phyloP scores from a whole-genome alignment of 1,284 basidiomycete species.

The Porogramme epimiltina region DNA sequence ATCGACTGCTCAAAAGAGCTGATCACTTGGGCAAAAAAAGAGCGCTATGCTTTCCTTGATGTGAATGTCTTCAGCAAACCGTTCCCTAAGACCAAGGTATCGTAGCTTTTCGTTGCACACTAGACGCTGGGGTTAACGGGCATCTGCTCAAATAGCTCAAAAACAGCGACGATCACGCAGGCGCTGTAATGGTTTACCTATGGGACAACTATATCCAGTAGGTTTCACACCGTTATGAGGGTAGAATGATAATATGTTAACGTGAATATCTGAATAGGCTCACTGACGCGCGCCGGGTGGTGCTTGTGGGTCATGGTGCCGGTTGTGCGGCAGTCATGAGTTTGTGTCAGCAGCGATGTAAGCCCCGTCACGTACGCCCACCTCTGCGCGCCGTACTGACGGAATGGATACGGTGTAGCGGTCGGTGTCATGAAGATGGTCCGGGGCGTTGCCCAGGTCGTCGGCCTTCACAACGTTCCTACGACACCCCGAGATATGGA shows the following conservation, averaged over 20 bases:
- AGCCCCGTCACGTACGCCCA: slow-evolving; percentile 22
- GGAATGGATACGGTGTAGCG: slow-evolving; percentile 29
- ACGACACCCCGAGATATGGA: slow-evolving; percentile 51
- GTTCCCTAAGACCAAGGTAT: slow-evolving; percentile 41
- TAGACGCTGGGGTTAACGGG: no score
- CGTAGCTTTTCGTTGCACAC: no score
- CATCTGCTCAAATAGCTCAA: slow-evolving; percentile 29
- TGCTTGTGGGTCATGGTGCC: slow-evolving; percentile 87
- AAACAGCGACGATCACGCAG: slow-evolving; percentile 46
- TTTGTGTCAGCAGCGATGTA: slow-evolving; percentile 72
- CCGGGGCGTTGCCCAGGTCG: slow-evolving; percentile 75
- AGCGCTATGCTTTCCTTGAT: slow-evolving; percentile 80
- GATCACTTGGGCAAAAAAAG: slow-evolving; percentile 71
- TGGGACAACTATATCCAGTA: slow-evolving; percentile 97
- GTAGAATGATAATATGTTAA: no score
- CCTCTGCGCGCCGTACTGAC: not conserved
- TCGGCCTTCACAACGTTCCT: slow-evolving; percentile 66
- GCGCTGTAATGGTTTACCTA: slow-evolving; percentile 75
- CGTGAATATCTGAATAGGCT: slow-evolving; percentile 48
- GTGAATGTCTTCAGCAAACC: slow-evolving; percentile 83
- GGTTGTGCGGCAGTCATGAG: slow-evolving; percentile 79
- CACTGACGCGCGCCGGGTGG: slow-evolving; percentile 67
- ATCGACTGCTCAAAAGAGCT: slow-evolving; percentile 84
- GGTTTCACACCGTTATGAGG: slow-evolving; percentile 5
- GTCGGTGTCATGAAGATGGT: slow-evolving; percentile 62